Evolutionary conservation across 192 early-diverging fungal genomes (phyloP).

Genomic region (Entrophospora sp.): DNA sequence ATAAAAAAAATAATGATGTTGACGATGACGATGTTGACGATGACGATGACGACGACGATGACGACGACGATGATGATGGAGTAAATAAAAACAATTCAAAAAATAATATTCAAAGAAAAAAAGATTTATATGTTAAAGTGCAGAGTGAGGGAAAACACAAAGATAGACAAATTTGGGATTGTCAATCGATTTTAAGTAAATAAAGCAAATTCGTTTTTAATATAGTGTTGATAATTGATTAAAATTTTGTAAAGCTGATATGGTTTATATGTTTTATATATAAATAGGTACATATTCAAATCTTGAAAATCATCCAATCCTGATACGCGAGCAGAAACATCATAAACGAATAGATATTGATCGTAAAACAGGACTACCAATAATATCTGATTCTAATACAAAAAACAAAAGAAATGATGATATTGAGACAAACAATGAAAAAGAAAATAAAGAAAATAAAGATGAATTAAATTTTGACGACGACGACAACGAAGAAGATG

Average conservation of each 20-base stretch:
- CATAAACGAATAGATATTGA: slow-evolving; percentile 55
- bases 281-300: slow-evolving; percentile 82
- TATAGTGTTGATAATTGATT: neutral
- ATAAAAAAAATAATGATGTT: slow-evolving; percentile 21
- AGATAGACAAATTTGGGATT: slow-evolving; percentile 81
- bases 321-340: slow-evolving; percentile 64
- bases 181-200: slow-evolving; percentile 73
- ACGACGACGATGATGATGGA: too few species aligned
- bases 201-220: neutral
- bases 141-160: slow-evolving; percentile 30
- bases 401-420: too few species aligned
- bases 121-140: slow-evolving; percentile 40
- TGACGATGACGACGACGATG: slow-evolving; percentile 24
- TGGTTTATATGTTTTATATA: too few species aligned
- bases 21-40: slow-evolving; percentile 39
- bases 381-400: too few species aligned
- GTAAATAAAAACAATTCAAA: too few species aligned
- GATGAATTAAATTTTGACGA: slow-evolving; percentile 20
- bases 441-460: slow-evolving; percentile 21
- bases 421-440: slow-evolving; percentile 33
- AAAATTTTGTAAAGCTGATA: too few species aligned
- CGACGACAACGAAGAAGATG: slow-evolving; percentile 24
- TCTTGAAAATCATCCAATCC: slow-evolving; percentile 82
- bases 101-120: slow-evolving; percentile 28
- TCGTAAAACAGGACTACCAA: slow-evolving; percentile 64